Conservation (phyloP, 2,329 filamentous ascomycete genomes). For the Ophiostoma novo-ulmi region DNA sequence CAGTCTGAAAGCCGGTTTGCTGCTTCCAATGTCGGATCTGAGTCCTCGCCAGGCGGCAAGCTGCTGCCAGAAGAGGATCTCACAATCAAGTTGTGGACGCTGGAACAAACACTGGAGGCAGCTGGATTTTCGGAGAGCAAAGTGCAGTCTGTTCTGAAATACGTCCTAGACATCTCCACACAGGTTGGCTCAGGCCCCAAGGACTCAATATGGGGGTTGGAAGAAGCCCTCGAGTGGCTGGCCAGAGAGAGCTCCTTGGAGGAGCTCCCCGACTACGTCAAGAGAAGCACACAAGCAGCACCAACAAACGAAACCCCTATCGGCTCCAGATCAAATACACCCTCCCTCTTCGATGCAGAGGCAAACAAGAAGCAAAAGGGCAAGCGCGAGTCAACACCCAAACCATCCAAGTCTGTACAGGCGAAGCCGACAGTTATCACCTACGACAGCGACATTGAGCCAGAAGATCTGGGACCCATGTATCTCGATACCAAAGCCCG, state of each 20-base stretch:
- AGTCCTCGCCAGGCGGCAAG: conserved; percentile 45
- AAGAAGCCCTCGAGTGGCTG: conserved; percentile 86
- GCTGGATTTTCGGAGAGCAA: conserved; percentile 63
- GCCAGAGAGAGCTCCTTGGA: conserved; percentile 66
- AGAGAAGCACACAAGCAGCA: conserved; percentile 31
- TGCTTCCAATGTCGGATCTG: conserved; percentile 45
- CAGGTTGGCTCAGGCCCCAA: conserved; percentile 53
- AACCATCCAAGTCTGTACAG: conserved; percentile 30
- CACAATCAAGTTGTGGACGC: conserved; percentile 74
- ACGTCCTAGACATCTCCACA: conserved; percentile 62
- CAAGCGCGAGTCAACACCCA: conserved; percentile 34
- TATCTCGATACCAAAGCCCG: conserved; percentile 71
- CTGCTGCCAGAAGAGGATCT: conserved; percentile 70
- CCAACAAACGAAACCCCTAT: conserved; percentile 37
- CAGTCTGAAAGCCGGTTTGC: conserved; percentile 59
- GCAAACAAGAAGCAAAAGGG: conserved; percentile 31
- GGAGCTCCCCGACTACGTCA: conserved; percentile 68
- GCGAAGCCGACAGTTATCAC: conserved; percentile 44
- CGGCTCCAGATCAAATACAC: conserved; percentile 48
- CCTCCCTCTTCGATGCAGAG: conserved; percentile 39
- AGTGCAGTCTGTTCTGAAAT: conserved; percentile 58
- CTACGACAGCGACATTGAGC: conserved; percentile 68
- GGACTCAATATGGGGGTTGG: conserved; percentile 75
- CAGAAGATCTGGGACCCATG: conserved; percentile 66
- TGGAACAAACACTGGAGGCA: conserved; percentile 66